Evolutionary conservation across 805 yeast genomes (phyloP).

Genomic region (Wickerhamomyces sydowiorum): DNA sequence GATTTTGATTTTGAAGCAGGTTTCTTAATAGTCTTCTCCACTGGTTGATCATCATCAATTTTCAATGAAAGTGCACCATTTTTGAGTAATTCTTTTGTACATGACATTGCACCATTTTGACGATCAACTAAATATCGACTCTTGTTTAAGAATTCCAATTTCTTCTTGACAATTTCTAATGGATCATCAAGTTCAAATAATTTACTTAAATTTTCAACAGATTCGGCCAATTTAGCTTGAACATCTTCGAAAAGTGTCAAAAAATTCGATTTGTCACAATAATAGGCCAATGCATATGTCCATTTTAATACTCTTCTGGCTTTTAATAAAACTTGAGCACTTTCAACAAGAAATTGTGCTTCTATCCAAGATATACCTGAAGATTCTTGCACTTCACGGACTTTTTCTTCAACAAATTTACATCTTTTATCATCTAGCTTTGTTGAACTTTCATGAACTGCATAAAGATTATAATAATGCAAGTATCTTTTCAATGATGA

Average conservation of each 20-base stretch:
- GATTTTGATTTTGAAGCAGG: no score
- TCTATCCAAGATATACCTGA: conserved; percentile 79
- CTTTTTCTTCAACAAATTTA: conserved; percentile 54
- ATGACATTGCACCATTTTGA: conserved; percentile 30
- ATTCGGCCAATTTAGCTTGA: conserved; percentile 55
- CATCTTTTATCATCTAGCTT: conserved; percentile 64
- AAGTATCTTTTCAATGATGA: conserved; percentile 56
- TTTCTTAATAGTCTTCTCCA: no score
- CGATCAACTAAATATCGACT: conserved; percentile 30
- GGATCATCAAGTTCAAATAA: conserved; percentile 42
- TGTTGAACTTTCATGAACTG: conserved; percentile 72
- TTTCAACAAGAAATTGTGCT: conserved; percentile 74
- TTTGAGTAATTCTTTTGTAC: conserved; percentile 18
- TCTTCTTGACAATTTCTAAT: conserved; percentile 26
- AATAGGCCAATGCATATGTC: conserved; percentile 82
- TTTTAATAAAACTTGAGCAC: conserved; percentile 55
- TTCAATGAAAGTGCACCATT: no score
- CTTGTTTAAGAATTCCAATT: conserved; percentile 31
- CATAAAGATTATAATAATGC: conserved; percentile 68
- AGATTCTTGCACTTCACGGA: conserved; percentile 58
- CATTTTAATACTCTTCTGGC: conserved; percentile 81
- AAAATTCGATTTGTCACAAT: conserved; percentile 47
- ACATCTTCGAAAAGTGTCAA: conserved; percentile 64
- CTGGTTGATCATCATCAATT: no score
- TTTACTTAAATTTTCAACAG: conserved; percentile 66